Evolutionary conservation across 305 asterid genomes (phyloP), one percentile per base, ranked within the genome.

Genomic region (Solanum aculeatissimum): DNA sequence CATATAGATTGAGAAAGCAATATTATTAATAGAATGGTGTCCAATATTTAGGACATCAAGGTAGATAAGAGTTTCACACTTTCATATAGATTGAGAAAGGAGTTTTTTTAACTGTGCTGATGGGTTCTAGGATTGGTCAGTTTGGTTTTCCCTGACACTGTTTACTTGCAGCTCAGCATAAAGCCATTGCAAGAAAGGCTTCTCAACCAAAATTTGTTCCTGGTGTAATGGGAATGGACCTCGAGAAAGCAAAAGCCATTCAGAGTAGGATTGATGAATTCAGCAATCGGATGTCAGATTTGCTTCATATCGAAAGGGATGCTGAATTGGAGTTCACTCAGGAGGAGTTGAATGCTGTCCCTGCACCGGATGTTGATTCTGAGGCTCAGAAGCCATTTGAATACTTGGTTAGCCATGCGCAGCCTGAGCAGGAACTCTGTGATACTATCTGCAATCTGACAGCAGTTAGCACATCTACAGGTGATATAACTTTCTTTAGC

Each of bases 401-500:
- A n/a, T 96, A 94, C 87, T 88, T 96, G 91, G 99, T 95, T 82
- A 93, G 97, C 91, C 99, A 96, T 90, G 90, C 92, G 10, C 98
- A 95, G 90, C 89, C 92, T 21, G 98, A 96, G 91, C 99, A 95
- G 89, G 99, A 96, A 89, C 94, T 93, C 53, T 96, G 99, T 85
- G 99, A 96, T 87, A 96, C 99, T 54, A 94, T 96, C 75, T 96
- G 98, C 95, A 96, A 96, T 88, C 89, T 96, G 82, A 89, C 87
- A 78, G 99, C 98, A 55, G 91, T 95, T 90, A 95, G 98, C 95
- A 91, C 99, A 29, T 93, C 93, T 84, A 96, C 89, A 86, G 99
- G 99, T 90, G 60, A 75, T 23, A 38, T 84, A 77, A 57, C 71
- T 87, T 83, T 75, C 57, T 83, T 42, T 55, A 42, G 29, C 8